phyloP scores from a whole-genome alignment of 768 basidiomycete species.

The Boletus barrowsii region DNA sequence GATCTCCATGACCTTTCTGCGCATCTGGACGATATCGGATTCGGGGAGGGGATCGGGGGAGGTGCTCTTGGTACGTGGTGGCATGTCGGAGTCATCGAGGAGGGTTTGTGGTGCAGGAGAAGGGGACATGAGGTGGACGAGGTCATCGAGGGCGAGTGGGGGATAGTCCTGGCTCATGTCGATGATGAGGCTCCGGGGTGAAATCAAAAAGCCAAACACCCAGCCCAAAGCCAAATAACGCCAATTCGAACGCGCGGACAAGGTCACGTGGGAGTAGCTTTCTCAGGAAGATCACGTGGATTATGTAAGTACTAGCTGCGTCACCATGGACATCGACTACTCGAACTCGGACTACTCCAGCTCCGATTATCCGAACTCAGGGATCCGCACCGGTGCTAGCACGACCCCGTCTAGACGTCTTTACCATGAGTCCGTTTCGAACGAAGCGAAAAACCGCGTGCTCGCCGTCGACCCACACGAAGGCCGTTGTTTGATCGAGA shows the following conservation, averaged over 20 bases:
- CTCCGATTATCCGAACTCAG: too few species aligned
- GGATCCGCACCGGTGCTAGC: too few species aligned
- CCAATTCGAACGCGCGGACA: conserved; percentile 36
- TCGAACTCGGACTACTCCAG: too few species aligned
- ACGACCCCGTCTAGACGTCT: too few species aligned
- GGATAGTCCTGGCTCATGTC: conserved; percentile 36
- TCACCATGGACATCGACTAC: too few species aligned
- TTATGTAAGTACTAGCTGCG: too few species aligned
- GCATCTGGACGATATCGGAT: conserved; percentile 48
- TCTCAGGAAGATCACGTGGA: conserved; percentile 26
- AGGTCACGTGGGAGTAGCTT: conserved; percentile 32
- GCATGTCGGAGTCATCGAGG: conserved; percentile 21
- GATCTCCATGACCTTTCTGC: conserved; percentile 44
- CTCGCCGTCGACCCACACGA: too few species aligned
- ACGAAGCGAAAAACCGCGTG: too few species aligned
- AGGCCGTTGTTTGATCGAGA: too few species aligned
- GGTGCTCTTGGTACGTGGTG: conserved; percentile 17
- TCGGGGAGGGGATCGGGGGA: conserved; percentile 42
- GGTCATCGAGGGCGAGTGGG: conserved; percentile 51
- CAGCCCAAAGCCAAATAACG: conserved; percentile 21
- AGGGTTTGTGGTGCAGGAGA: conserved; percentile 37
- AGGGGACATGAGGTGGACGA: conserved; percentile 52
- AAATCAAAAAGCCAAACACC: conserved; percentile 32
- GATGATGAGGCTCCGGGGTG: not conserved
- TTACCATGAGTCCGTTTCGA: too few species aligned